Base-by-base conservation (phyloP, 1,284 basidiomycete species). In the Cutaneotrichosporon dermatis region DNA sequence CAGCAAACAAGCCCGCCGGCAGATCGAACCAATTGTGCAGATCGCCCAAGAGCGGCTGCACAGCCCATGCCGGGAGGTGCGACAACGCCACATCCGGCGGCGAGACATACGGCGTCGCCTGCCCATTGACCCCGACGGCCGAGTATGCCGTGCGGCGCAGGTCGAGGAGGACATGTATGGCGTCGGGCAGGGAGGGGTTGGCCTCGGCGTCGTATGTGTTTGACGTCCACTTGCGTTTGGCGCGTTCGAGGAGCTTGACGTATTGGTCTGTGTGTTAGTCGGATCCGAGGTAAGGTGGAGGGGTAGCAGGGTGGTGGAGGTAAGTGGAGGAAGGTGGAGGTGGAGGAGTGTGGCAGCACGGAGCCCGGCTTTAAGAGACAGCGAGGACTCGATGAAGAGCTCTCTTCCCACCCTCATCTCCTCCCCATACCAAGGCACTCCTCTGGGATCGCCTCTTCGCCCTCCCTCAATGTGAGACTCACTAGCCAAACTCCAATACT, bases 1-100 rank as follows among this genome's bases (percentile, higher is more conserved):
- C 59, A 4, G 41, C 43, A 48, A 74, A 76, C 34, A 76, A 36
- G 4, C 70, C 70, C 8, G 68, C 69, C 3, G 72, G 74, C 10
- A 76, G 60, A 60, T 77, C 76, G 56, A 76, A 77, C 76, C 72
- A 77, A 57, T 74, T 66, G 56, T 79, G 74, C 59, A 78, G 52
- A 61, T 76, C 76, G 5, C 73, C 74, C 11, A 76, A 61, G 12
- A 73, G 61, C 10, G 75, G 73, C 65, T 75, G 69, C 6, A 75
- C 69, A 8, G 74, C 70, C 74, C 76, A 75, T n/a, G 70, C 70
- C 9, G 75, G 73, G 34, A 77, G 54, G 59, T 74, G 70, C 12
- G 58, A 55, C 39, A 76, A 58, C 45, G 71, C 62, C 35, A 72
- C 55, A 43, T 72, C 72, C 0, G 71, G 71, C 13, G 73, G 71